phyloP scores from a whole-genome alignment of 352 stramenopile genomes.

The Phytophthora multivora region DNA sequence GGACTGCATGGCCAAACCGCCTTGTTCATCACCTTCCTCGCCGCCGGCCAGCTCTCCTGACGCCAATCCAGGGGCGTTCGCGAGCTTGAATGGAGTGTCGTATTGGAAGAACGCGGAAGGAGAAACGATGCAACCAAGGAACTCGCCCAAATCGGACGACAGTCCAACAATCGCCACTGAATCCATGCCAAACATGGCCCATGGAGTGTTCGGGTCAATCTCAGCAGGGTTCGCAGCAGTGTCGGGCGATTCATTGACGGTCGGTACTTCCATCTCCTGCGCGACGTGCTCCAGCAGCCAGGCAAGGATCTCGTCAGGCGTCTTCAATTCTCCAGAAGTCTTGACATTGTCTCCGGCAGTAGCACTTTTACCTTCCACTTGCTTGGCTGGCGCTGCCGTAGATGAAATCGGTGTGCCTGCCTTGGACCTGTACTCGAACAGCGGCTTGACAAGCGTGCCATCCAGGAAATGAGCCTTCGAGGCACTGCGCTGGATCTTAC shows the following conservation, averaged over 20 bases:
- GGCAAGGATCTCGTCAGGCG: constrained; percentile 66
- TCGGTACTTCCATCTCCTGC: constrained; percentile 45
- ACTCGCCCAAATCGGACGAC: constrained; percentile 68
- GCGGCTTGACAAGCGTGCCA: constrained; percentile 47
- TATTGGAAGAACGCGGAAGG: constrained; percentile 76
- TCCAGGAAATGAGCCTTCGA: constrained; percentile 64
- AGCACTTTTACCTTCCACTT: constrained; percentile 7
- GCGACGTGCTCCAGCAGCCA: constrained; percentile 73
- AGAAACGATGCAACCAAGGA: constrained; percentile 69
- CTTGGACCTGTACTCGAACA: constrained; percentile 60
- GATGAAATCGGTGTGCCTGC: constrained; percentile 13
- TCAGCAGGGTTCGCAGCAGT: constrained; percentile 21
- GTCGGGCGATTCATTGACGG: constrained; percentile 10
- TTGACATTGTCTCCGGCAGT: constrained; percentile 14
- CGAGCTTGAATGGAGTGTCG: constrained; percentile 63
- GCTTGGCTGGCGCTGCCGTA: constrained; percentile 17
- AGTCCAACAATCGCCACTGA: constrained; percentile 72
- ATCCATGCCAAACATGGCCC: constrained; percentile 68
- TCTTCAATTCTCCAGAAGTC: constrained; percentile 50
- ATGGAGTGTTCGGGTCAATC: constrained; percentile 64
- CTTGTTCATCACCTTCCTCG: constrained; percentile 31
- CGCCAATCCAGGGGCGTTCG: constrained; percentile 58
- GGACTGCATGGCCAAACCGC: constrained; percentile 21
- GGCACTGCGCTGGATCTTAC: constrained; percentile 82
- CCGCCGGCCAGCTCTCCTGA: constrained; percentile 62